These are phyloP conservation scores for Cyathus striatus DNA, from an alignment of 768 basidiomycete species.

Conservation along the genomic window DNA sequence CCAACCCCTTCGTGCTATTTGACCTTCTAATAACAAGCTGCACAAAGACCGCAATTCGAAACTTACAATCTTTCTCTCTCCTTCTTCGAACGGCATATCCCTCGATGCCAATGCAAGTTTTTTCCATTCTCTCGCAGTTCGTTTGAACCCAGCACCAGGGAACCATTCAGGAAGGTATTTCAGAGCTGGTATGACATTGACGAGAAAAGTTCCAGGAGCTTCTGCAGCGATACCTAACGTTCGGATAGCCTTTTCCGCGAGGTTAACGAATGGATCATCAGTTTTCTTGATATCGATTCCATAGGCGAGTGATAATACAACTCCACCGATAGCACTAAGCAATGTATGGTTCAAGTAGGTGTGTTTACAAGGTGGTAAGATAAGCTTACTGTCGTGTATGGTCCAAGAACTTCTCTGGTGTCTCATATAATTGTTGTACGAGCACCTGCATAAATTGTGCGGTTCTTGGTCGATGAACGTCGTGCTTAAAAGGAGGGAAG, in stretches of 20 bases:
- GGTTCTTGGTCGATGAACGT: not conserved
- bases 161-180: conserved; percentile 46
- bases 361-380: not conserved
- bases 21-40: not conserved
- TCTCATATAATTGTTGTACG: conserved; percentile 1
- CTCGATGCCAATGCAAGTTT: conserved; percentile 23
- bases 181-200: conserved; percentile 28
- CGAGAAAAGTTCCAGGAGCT: conserved; percentile 31
- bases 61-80: conserved; percentile 12
- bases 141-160: conserved; percentile 51
- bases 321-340: not conserved
- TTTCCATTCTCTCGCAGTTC: conserved; percentile 39
- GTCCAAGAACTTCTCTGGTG: conserved; percentile 4
- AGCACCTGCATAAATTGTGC: conserved; percentile 3
- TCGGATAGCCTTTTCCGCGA: conserved; percentile 26
- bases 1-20: conserved; percentile 14
- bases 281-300: conserved; percentile 29
- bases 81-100: conserved; percentile 23
- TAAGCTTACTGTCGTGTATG: conserved; percentile 5
- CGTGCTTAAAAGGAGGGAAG: not conserved
- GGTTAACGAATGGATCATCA: conserved; percentile 32
- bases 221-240: conserved; percentile 19
- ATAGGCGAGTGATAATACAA: conserved; percentile 26
- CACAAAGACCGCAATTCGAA: not conserved
- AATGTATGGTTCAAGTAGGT: not conserved